These are phyloP conservation scores for Adansonia madagascariensis DNA, from an alignment of 441 rosid species.

Conservation along the genomic window DNA sequence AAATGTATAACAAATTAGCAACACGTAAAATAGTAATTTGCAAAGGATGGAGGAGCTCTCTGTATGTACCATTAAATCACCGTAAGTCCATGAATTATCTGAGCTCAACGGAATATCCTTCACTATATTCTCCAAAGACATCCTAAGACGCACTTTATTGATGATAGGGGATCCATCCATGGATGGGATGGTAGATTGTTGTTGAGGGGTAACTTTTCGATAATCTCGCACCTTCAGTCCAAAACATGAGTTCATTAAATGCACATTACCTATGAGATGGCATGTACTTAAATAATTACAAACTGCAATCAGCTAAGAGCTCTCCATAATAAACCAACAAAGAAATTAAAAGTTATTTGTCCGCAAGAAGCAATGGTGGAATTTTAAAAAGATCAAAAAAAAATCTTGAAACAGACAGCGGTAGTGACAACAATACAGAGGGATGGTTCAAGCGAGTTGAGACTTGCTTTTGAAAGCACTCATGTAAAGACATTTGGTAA, in stretches of 20 bases:
- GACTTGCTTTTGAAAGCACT: neutral
- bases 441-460: neutral
- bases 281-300: conserved; percentile 4
- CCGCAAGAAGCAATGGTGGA: neutral
- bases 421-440: neutral
- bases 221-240: conserved; percentile 81
- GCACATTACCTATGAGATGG: neutral
- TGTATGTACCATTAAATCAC: conserved; percentile 86
- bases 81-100: conserved; percentile 88
- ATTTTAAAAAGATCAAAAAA: neutral
- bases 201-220: conserved; percentile 58
- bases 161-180: conserved; percentile 51
- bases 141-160: conserved; percentile 66
- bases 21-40: conserved; percentile 17
- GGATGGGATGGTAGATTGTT: conserved; percentile 45
- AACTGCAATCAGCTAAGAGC: neutral
- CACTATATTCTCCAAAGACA: conserved; percentile 90
- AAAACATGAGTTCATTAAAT: conserved; percentile 2
- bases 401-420: neutral
- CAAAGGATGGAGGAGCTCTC: conserved; percentile 22
- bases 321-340: conserved; percentile 3
- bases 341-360: conserved; percentile 8
- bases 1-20: conserved; percentile 6
- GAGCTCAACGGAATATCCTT: conserved; percentile 88
- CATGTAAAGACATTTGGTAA: neutral